These are phyloP conservation scores for Verruconis gallopava DNA, from an alignment of 2,329 filamentous ascomycete genomes.

Conservation along the genomic window DNA sequence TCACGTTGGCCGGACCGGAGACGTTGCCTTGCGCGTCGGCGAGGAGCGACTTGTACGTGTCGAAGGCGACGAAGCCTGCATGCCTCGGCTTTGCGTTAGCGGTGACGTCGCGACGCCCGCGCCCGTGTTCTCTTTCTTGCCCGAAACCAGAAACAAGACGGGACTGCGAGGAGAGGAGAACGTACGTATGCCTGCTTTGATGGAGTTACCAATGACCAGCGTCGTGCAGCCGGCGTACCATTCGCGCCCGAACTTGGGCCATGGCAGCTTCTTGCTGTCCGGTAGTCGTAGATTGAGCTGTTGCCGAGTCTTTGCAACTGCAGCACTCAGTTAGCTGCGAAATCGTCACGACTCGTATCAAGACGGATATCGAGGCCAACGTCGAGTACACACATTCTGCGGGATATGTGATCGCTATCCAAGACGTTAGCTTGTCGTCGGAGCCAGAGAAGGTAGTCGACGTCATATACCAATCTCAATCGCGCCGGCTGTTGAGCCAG, in stretches of 20 bases:
- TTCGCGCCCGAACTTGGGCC: slow-evolving; percentile 82
- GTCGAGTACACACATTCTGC: slow-evolving; percentile 60
- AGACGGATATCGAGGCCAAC: slow-evolving; percentile 12
- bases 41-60: slow-evolving; percentile 78
- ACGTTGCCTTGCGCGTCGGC: slow-evolving; percentile 75
- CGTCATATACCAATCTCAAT: slow-evolving; percentile 66
- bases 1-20: slow-evolving; percentile 76
- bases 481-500: slow-evolving; percentile 84
- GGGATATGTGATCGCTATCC: slow-evolving; percentile 72
- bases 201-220: slow-evolving; percentile 87
- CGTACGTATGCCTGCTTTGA: slow-evolving; percentile 89
- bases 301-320: slow-evolving; percentile 85
- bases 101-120: neutral
- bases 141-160: neutral
- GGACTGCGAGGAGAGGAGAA: too few relatives aligned
- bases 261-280: slow-evolving; percentile 76
- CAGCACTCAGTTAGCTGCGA: slow-evolving; percentile 4
- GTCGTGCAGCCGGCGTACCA: slow-evolving; percentile 99
- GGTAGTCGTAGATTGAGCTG: slow-evolving; percentile 81
- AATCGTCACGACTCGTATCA: too few relatives aligned
- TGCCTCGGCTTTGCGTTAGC: neutral
- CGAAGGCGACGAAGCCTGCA: slow-evolving; percentile 82
- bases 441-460: neutral
- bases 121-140: neutral
- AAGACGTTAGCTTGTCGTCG: slow-evolving; percentile 15